Conservation (phyloP, 2,329 filamentous ascomycete genomes). For the Pseudogymnoascus sp. region DNA sequence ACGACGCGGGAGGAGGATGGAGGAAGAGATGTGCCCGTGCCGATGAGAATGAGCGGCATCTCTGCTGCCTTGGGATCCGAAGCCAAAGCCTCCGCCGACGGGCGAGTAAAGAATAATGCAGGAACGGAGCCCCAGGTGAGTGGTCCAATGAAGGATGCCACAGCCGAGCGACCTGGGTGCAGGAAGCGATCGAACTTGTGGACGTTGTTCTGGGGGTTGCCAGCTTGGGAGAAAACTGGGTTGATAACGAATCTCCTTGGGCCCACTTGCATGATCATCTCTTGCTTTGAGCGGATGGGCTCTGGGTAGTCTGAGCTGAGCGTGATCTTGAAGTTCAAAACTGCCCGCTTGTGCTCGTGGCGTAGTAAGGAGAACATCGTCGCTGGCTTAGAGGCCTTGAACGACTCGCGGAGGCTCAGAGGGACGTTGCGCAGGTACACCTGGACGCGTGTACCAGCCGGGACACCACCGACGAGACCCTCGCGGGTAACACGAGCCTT, state of each 20-base stretch:
- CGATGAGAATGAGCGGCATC: slow-evolving; percentile 61
- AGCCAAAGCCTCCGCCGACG: slow-evolving; percentile 33
- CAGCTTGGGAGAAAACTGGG: slow-evolving; percentile 81
- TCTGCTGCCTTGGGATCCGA: slow-evolving; percentile 36
- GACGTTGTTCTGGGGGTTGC: slow-evolving; percentile 88
- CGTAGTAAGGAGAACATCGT: slow-evolving; percentile 79
- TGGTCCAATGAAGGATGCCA: slow-evolving; percentile 84
- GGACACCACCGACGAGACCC: slow-evolving; percentile 78
- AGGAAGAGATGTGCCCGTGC: slow-evolving; percentile 76
- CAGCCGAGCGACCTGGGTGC: slow-evolving; percentile 80
- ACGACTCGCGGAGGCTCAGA: slow-evolving; percentile 41
- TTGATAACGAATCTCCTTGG: slow-evolving; percentile 80
- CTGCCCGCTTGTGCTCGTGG: slow-evolving; percentile 90
- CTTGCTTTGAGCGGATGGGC: slow-evolving; percentile 84
- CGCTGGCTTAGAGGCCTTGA: slow-evolving; percentile 50
- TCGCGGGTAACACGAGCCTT: slow-evolving; percentile 70
- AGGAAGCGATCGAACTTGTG: slow-evolving; percentile 93
- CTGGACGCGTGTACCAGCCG: slow-evolving; percentile 72
- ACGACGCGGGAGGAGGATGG: slow-evolving; percentile 71
- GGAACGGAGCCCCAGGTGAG: slow-evolving; percentile 91
- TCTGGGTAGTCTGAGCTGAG: slow-evolving; percentile 66
- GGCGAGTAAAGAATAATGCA: slow-evolving; percentile 73
- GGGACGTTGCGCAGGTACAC: slow-evolving; percentile 61
- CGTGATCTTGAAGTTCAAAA: slow-evolving; percentile 82
- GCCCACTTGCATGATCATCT: slow-evolving; percentile 85